These are phyloP conservation scores for Leptomonas pyrrhocoris DNA, from an alignment of 208 protist species.

Conservation along the genomic window DNA sequence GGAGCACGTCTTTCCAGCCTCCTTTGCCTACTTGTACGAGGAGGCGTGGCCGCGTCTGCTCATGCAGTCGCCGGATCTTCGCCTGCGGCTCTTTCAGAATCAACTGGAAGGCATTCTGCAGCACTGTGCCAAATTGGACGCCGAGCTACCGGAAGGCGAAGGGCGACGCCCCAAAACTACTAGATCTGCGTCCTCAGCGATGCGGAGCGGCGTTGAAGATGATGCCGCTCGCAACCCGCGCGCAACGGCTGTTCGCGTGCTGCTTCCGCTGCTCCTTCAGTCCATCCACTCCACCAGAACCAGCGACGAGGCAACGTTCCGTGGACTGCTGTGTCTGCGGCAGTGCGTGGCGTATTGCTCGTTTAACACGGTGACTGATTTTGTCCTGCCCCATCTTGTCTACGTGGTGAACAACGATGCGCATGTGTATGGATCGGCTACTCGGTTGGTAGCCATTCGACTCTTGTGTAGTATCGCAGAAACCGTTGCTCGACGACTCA, in stretches of 20 bases:
- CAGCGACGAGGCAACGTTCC: constrained; percentile 50
- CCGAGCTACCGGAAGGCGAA: not conserved
- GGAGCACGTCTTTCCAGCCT: constrained; percentile 52
- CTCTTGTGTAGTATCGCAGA: constrained; percentile 39
- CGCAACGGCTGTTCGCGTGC: constrained; percentile 29
- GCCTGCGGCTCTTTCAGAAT: constrained; percentile 50
- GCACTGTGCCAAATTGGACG: constrained; percentile 8
- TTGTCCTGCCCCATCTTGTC: constrained; percentile 55
- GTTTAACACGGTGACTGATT: constrained; percentile 38
- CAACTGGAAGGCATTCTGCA: constrained; percentile 19
- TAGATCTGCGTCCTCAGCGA: not conserved
- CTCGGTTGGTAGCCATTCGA: constrained; percentile 62
- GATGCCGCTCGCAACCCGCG: not conserved
- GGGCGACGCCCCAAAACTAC: not conserved
- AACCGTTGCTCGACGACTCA: constrained; percentile 27
- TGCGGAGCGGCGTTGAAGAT: not conserved
- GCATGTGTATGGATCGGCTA: constrained; percentile 24
- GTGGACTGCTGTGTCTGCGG: constrained; percentile 44
- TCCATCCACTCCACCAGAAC: constrained; percentile 38
- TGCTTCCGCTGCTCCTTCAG: constrained; percentile 60
- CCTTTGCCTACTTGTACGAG: constrained; percentile 45
- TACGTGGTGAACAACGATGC: constrained; percentile 39
- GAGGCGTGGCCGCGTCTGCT: constrained; percentile 57
- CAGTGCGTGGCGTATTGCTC: constrained; percentile 38
- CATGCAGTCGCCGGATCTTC: constrained; percentile 45